Base-by-base conservation (phyloP, 768 basidiomycete species). In the Panellus pusillus region DNA sequence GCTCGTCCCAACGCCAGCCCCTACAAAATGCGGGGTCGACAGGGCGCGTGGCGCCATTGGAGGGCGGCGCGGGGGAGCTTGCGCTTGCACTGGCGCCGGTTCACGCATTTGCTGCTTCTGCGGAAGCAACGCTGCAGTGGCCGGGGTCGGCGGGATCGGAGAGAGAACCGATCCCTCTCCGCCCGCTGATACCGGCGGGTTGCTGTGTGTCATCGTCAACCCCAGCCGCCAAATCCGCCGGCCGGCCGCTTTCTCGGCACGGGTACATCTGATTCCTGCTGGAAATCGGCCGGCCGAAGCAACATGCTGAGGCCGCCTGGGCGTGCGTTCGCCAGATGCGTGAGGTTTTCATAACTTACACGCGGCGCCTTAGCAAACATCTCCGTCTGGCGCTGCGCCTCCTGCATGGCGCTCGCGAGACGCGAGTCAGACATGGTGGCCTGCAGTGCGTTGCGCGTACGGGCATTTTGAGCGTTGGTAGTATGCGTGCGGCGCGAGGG, bases 171-270 rank as follows among this genome's bases (percentile, higher is more conserved):
- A 44, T 41, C 54, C 61, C 44, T 36, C 58, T 18, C 5, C 49
- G 47, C 4, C 68, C 52, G 54, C 72, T 70, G 44, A 7, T 2
- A 49, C 48, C 49, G 54, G 62, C 14, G 52, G 51, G 6, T 47
- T 45, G 7, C 54, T 44, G 6, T 47, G 43, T 27, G 47, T 52
- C 51, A 48, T 50, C 13, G 45, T 58, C 9, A 57, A 41, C 44
- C 55, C 54, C 11, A 39, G 11, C 44, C 50, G 52, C 19, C 63
- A 38, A 61, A 54, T 9, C 59, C 56, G 14, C 57, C 62, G 18
- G 45, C 55, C 8, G 43, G 54, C 8, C 31, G 47, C 64, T 60
- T n/a, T 62, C 55, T 35, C 32, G 32, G 32, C 14, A 35, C 32
- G 9, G 32, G 32, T 11, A 35, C 11, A 14, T 35, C 32, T 14